These are phyloP conservation scores for Russula sp. DNA, from an alignment of 768 basidiomycete species.

Conservation along the genomic window DNA sequence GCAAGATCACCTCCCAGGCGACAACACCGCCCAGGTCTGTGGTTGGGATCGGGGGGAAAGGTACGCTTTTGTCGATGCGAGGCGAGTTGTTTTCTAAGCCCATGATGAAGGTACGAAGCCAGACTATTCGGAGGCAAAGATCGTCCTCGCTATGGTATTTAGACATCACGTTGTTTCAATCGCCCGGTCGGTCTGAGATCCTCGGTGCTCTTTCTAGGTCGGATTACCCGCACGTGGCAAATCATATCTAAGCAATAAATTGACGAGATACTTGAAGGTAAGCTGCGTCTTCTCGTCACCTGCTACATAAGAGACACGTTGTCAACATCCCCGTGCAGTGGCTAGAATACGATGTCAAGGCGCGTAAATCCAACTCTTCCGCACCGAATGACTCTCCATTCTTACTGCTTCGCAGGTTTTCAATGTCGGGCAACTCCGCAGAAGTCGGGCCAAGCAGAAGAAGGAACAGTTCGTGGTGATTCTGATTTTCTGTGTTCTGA, in stretches of 20 bases:
- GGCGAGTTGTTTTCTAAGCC: not conserved
- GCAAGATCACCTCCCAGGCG: constrained; percentile 67
- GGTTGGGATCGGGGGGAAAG: constrained; percentile 87
- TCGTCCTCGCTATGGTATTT: constrained; percentile 92
- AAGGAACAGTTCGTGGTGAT: constrained; percentile 58
- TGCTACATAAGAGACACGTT: constrained; percentile 6
- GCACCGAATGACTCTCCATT: not conserved
- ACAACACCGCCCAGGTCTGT: constrained; percentile 80
- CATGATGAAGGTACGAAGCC: constrained; percentile 76
- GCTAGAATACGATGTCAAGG: constrained; percentile 97
- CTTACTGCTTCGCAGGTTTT: constrained; percentile 62
- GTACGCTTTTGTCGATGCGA: constrained; percentile 39
- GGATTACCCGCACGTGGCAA: constrained; percentile 98
- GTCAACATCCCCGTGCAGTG: constrained; percentile 53
- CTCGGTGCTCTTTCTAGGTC: constrained; percentile 50
- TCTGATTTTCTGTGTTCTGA: not conserved
- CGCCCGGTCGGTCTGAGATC: not conserved
- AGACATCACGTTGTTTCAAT: constrained; percentile 8
- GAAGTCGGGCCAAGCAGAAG: constrained; percentile 77
- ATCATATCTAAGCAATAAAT: constrained; percentile 96
- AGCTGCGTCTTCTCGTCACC: constrained; percentile 4
- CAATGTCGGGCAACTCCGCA: constrained; percentile 93
- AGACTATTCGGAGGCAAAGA: constrained; percentile 98
- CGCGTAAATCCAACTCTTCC: constrained; percentile 33
- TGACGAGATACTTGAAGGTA: constrained; percentile 93